A percentile compares a stretch with the other conserved stretches of the same genome.
Conservation (phyloP, 768 basidiomycete genomes). For the Podaxis sp. region DNA sequence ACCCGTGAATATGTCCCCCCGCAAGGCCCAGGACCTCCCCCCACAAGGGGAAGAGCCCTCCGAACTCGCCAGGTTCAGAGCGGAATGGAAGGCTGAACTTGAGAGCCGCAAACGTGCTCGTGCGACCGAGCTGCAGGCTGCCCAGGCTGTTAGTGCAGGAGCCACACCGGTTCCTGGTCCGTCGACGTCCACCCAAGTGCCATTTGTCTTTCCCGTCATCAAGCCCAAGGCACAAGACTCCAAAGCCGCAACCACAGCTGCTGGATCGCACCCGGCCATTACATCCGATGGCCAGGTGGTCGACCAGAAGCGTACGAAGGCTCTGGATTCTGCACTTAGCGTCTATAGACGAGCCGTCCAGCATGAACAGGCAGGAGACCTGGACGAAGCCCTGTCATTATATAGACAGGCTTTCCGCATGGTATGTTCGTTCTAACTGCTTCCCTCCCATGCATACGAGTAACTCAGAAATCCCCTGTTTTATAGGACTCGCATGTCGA, state of each 20-base stretch:
- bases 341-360: conserved; percentile 71
- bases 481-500: conserved; percentile 69
- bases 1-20: background rate
- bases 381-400: conserved; percentile 72
- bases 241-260: conserved; percentile 1
- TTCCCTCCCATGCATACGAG: conserved; percentile 12
- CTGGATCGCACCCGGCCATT: conserved; percentile 25
- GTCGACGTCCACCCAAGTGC: conserved; percentile 4
- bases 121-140: conserved; percentile 5
- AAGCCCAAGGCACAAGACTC: background rate
- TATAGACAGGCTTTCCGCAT: conserved; percentile 83
- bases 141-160: conserved; percentile 5
- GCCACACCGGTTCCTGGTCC: conserved; percentile 10
- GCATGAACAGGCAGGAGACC: conserved; percentile 69
- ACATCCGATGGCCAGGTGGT: conserved; percentile 22
- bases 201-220: background rate
- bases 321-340: conserved; percentile 52
- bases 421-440: conserved; percentile 24
- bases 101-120: conserved; percentile 32
- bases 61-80: conserved; percentile 71
- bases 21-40: background rate
- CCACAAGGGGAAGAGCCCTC: conserved; percentile 43
- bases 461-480: background rate
- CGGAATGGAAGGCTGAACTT: conserved; percentile 73
- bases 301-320: conserved; percentile 28